phyloP scores from a whole-genome alignment of 352 stramenopile species.

The Pythium folliculosum region DNA sequence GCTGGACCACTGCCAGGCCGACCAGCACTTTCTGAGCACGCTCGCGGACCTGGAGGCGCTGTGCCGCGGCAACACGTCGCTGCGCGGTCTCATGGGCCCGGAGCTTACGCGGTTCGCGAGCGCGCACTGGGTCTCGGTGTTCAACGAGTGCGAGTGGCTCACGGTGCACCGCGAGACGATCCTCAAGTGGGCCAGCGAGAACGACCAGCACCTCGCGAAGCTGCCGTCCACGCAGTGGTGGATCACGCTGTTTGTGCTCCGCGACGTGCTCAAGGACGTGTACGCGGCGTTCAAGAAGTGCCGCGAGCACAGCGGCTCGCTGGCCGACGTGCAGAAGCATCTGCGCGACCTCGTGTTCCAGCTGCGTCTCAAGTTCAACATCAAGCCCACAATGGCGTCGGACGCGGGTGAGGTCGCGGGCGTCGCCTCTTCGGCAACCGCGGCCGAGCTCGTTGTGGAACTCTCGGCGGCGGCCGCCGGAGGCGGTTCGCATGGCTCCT shows the following conservation, averaged over 20 bases:
- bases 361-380: slow-evolving; percentile 53
- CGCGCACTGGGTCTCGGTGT: slow-evolving; percentile 45
- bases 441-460: slow-evolving; percentile 1
- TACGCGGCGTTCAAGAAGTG: slow-evolving; percentile 36
- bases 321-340: slow-evolving; percentile 47
- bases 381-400: slow-evolving; percentile 32
- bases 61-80: slow-evolving; percentile 25
- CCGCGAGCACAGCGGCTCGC: slow-evolving; percentile 29
- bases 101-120: slow-evolving; percentile 22
- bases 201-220: slow-evolving; percentile 22
- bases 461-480: slow-evolving; percentile 3
- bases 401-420: not conserved
- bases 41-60: slow-evolving; percentile 41
- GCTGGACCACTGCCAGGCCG: slow-evolving; percentile 41
- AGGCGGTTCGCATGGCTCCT: not conserved
- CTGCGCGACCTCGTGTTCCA: slow-evolving; percentile 51
- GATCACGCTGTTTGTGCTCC: slow-evolving; percentile 48
- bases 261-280: slow-evolving; percentile 53
- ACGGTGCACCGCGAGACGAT: slow-evolving; percentile 47
- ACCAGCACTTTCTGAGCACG: slow-evolving; percentile 42
- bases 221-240: slow-evolving; percentile 38
- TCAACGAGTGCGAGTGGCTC: slow-evolving; percentile 45
- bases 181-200: slow-evolving; percentile 42
- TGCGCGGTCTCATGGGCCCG: slow-evolving; percentile 29
- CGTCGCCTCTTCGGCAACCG: not conserved